Evolutionary conservation across 352 stramenopile species (phyloP), one percentile per base, ranked within the genome.

Genomic region (Aphanomyces euteiches): DNA sequence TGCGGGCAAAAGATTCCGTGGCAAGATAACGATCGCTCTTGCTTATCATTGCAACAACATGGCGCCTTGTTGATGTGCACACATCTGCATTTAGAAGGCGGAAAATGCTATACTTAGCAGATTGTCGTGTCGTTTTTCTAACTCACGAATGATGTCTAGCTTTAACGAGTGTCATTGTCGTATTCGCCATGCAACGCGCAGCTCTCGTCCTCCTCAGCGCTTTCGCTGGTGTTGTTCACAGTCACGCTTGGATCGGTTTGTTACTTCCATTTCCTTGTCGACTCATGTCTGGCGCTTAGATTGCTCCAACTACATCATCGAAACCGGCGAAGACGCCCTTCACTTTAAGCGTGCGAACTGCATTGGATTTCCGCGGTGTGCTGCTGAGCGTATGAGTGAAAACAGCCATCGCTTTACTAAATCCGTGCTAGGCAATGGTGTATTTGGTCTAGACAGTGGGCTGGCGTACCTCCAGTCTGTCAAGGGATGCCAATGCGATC

Each of bases 221-320:
- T 13, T 19, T 40, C 5, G 54, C 21, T 19, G 59, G 15, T 10
- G 59, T 39, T 5, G 59, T 56, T 17, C 19, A 17, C 3, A 40
- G 38, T 13, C 59, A 67, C 21, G 54, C 59, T 41, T 67, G 59
- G 59, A 67, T 67, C 28, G 28, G 28, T 28, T 28, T 37, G 59
- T 41, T 67, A 67, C 37, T 5, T 12, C 7, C 37, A 10, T 63
- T 38, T 63, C 45, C 3, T 5, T 63, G 21, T 38, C 41, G 6
- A 41, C 5, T 50, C 28, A 15, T 60, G 12, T 75, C 34, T 78
- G 69, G 47, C 77, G 72, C 69, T 57, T 79, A 47, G 76, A 81
- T 63, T 81, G 76, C 66, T 77, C 76, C 47, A 71, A 81, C 71
- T 81, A 81, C 58, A 57, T 66, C 37, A 69, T 79, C 8, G 61